Conservation (phyloP, 116 monocot species). For the Papilionanthe hybrid region DNA sequence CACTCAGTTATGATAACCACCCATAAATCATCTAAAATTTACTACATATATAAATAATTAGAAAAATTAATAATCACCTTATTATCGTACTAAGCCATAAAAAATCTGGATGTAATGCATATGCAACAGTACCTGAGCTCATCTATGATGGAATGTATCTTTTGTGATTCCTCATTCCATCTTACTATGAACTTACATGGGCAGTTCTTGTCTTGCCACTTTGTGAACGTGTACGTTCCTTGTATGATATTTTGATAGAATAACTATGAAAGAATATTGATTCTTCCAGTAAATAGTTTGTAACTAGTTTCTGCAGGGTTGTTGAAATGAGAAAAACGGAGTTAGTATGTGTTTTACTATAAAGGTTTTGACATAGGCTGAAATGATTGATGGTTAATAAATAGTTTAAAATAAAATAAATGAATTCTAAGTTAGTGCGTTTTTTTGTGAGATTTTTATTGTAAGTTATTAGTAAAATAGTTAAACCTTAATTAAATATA, state of each 20-base stretch:
- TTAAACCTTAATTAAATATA: no score
- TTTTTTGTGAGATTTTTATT: no score
- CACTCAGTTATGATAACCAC: not conserved
- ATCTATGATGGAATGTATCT: not conserved
- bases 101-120: conserved; percentile 1
- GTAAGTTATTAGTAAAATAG: no score
- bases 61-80: not conserved
- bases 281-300: not conserved
- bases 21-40: not conserved
- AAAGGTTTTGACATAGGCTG: not conserved
- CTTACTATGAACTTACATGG: not conserved
- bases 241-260: not conserved
- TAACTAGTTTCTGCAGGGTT: not conserved
- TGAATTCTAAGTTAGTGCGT: no score
- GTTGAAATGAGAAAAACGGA: not conserved
- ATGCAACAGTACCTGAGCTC: not conserved
- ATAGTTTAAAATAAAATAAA: not conserved
- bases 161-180: not conserved
- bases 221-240: not conserved
- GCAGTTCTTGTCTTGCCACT: not conserved
- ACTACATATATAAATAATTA: not conserved
- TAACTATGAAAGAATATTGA: not conserved
- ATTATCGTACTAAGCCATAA: not conserved
- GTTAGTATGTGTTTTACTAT: not conserved
- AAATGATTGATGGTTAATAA: not conserved